These are phyloP conservation scores for Rosa persica DNA, from an alignment of 306 rosid genomes.

Conservation along the genomic window DNA sequence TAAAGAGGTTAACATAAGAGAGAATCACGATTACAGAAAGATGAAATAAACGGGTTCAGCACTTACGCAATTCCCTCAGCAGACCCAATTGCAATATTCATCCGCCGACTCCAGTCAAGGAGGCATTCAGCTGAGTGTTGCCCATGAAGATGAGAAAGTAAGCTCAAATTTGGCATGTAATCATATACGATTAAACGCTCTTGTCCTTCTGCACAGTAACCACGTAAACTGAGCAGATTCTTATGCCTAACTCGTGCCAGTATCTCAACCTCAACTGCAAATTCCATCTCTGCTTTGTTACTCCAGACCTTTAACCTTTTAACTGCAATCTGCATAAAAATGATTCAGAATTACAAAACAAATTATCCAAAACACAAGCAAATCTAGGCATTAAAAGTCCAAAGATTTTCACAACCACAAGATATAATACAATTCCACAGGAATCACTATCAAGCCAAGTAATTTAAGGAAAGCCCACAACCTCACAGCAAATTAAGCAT, in stretches of 20 bases:
- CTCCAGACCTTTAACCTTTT: constrained; percentile 97
- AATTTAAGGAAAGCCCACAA: neutral
- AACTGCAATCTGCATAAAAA: constrained; percentile 71
- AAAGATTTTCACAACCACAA: neutral
- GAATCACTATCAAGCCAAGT: neutral
- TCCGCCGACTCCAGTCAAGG: constrained; percentile 84
- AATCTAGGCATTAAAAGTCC: constrained; percentile 4
- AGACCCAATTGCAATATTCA: constrained; percentile 83
- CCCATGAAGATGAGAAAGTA: constrained; percentile 93
- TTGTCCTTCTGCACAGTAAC: constrained; percentile 97
- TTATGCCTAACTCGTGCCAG: constrained; percentile 94
- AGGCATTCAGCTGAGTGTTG: constrained; percentile 88
- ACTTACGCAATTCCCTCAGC: constrained; percentile 95
- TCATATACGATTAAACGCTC: constrained; percentile 91
- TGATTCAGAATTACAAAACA: constrained; percentile 20
- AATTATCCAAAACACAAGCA: neutral
- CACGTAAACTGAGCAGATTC: constrained; percentile 91
- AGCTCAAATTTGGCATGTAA: constrained; percentile 91
- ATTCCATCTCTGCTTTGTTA: constrained; percentile 91
- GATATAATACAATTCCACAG: neutral
- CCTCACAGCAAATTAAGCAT: neutral
- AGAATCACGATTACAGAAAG: neutral
- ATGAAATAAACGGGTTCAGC: constrained; percentile 9
- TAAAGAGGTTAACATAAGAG: constrained; percentile 11
- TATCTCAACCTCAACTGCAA: constrained; percentile 93